Evolutionary conservation across 164 flowering plant genomes (phyloP), one percentile per base, ranked within the genome.

Genomic region (Nymphaea thermarum): DNA sequence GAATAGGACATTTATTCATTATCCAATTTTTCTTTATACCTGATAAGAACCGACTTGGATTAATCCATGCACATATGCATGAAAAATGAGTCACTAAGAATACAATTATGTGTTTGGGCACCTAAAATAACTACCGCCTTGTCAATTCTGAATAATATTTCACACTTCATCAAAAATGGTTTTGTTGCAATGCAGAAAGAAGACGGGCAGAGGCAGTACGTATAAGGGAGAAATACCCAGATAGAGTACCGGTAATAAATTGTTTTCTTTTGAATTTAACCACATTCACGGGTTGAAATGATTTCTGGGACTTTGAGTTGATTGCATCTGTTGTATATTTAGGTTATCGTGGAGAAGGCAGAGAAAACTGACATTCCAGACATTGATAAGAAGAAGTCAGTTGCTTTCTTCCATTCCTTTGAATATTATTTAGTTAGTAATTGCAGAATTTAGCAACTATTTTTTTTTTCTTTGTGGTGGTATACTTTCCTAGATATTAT

Each of bases 271-370:
- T 55, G 10, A 8, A 8, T 55, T 1, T 1, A 8, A 8, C 16
- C 16, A 10, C n/a, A 8, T 10, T 55, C 1, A 10, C 36, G 1
- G 10, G 16, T 55, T 16, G 16, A 1, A 8, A 10, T 8, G 36
- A 25, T 2, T 16, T 55, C 16, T 25, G 36, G 36, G 36, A 25
- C 36, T 25, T 25, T 25, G 36, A 25, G 36, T 25, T 25, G 36
- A 25, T 25, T 25, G 36, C 36, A 25, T 25, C 36, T 25, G 36
- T 25, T 25, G 36, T 25, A 25, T 25, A 25, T 16, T 55, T 68
- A 90, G 96, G 93, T 90, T 61, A 87, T 90, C 76, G 91, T 90
- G 71, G 96, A 90, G 81, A 87, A 80, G 73, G 96, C 91, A 68
- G 96, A 86, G 71, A 83, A 76, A 73, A 86, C 83, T 73, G 96